phyloP scores from a whole-genome alignment of 1,284 basidiomycete species.

The Acaromyces ingoldii region DNA sequence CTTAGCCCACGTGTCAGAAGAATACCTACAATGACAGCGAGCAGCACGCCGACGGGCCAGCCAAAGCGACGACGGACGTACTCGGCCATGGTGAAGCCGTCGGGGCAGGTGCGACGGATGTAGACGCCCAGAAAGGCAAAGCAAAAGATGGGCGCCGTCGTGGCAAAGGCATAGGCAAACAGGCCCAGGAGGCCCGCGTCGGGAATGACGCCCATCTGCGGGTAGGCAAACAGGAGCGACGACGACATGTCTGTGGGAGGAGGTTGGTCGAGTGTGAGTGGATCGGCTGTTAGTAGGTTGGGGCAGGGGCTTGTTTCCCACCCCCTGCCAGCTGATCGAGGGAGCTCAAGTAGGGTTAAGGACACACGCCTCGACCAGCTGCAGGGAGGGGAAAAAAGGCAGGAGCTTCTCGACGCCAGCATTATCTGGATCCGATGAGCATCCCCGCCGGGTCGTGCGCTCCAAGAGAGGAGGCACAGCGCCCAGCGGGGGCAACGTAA shows the following conservation, averaged over 20 bases:
- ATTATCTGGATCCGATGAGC: slow-evolving; percentile 51
- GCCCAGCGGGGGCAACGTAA: slow-evolving; percentile 7
- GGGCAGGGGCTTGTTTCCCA: too few species aligned
- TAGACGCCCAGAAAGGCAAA: slow-evolving; percentile 50
- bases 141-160: slow-evolving; percentile 44
- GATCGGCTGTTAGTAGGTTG: slow-evolving; percentile 4
- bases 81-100: slow-evolving; percentile 50
- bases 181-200: slow-evolving; percentile 46
- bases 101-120: slow-evolving; percentile 45
- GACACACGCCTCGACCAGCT: background rate
- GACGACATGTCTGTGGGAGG: slow-evolving; percentile 46
- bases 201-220: slow-evolving; percentile 50
- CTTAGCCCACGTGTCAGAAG: background rate
- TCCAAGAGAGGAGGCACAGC: too few species aligned
- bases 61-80: slow-evolving; percentile 49
- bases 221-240: slow-evolving; percentile 48
- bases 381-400: slow-evolving; percentile 11
- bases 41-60: slow-evolving; percentile 46
- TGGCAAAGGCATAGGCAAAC: slow-evolving; percentile 44
- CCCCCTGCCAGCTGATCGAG: too few species aligned
- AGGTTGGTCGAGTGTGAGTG: background rate
- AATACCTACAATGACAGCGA: slow-evolving; percentile 23
- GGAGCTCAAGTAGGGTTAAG: too few species aligned
- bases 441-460: background rate
- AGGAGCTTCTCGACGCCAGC: slow-evolving; percentile 52